Base-by-base conservation (phyloP, 1,139 yeast species). In the Debaryomycetaceae sp. region DNA sequence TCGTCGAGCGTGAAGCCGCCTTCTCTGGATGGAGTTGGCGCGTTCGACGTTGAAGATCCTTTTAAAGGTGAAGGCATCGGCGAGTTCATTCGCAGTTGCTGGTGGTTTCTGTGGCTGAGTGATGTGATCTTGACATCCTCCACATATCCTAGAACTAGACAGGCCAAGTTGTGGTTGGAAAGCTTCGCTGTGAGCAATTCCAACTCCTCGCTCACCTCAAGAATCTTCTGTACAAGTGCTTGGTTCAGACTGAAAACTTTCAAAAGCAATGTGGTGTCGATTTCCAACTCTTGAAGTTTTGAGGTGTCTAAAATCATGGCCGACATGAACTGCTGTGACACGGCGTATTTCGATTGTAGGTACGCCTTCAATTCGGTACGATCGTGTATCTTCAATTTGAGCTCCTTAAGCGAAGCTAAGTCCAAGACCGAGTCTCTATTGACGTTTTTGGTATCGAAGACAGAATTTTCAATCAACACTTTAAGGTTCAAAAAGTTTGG, bases 131-230 rank as follows among this genome's bases (percentile, higher is more conserved):
- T 61, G 14, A 67, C 61, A 44, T 67, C 74, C 40, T 67, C 73
- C 17, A 67, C 61, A 39, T 67, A 67, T 2, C 73, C 73, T 38
- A 67, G 52, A 9, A 62, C 59, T 37, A 67, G 56, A 32, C 73
- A 67, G 2, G 71, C 64, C 41, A 65, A 44, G 36, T 66, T 65
- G 40, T 67, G 74, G 39, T 64, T 61, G 34, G 53, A 56, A 31
- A 66, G 46, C 34, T 48, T 49, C 18, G 43, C 32, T 8, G 47
- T 47, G 31, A 64, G 48, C 2, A 39, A 40, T 11, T 59, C 65
- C 31, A 66, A 47, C 29, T 65, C 70, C 8, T 45, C 43, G 20
- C 48, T 47, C n/a, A 50, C 48, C 6, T 45, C 40, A 18, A 48
- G 43, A 20, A 65, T 45, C 31, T 61, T 61, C 29, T 49, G 43